These are phyloP conservation scores for Triglochin maritima DNA, from an alignment of 106 monocot genomes.

Conservation along the genomic window DNA sequence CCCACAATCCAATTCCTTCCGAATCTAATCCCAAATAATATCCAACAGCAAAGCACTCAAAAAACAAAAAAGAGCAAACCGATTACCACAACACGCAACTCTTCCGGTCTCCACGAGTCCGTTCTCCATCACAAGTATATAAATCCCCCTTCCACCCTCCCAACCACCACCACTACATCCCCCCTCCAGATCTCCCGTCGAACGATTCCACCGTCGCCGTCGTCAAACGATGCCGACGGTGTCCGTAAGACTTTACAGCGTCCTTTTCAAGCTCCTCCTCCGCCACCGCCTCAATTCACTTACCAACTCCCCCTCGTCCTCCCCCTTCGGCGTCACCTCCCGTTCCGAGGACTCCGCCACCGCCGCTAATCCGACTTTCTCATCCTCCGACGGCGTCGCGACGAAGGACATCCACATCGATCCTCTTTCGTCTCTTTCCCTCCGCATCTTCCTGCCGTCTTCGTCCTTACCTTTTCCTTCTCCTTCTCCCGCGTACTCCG, in stretches of 20 bases:
- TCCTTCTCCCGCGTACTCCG: not conserved
- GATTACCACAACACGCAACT: no score
- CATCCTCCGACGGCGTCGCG: slow-evolving; percentile 37
- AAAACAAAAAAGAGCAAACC: no score
- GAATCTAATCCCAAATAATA: no score
- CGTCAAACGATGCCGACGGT: slow-evolving; percentile 32
- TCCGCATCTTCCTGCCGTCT: slow-evolving; percentile 85
- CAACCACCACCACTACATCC: not conserved
- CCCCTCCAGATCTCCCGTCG: not conserved
- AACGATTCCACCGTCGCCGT: not conserved
- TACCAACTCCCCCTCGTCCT: slow-evolving; percentile 2
- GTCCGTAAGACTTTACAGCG: slow-evolving; percentile 46
- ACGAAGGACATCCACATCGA: slow-evolving; percentile 91
- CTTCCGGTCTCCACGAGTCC: no score
- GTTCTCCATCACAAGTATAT: no score
- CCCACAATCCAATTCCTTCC: no score
- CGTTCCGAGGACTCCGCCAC: slow-evolving; percentile 49
- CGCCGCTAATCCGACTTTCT: slow-evolving; percentile 28
- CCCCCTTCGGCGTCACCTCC: slow-evolving; percentile 24
- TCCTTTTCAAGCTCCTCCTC: slow-evolving; percentile 51
- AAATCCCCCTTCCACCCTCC: no score
- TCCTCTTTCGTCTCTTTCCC: slow-evolving; percentile 70
- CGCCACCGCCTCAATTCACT: slow-evolving; percentile 31
- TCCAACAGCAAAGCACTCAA: no score
- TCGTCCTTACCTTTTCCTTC: slow-evolving; percentile 7